These are phyloP conservation scores for Lachnellula willkommii DNA, from an alignment of 2,329 filamentous ascomycete genomes.

Conservation along the genomic window DNA sequence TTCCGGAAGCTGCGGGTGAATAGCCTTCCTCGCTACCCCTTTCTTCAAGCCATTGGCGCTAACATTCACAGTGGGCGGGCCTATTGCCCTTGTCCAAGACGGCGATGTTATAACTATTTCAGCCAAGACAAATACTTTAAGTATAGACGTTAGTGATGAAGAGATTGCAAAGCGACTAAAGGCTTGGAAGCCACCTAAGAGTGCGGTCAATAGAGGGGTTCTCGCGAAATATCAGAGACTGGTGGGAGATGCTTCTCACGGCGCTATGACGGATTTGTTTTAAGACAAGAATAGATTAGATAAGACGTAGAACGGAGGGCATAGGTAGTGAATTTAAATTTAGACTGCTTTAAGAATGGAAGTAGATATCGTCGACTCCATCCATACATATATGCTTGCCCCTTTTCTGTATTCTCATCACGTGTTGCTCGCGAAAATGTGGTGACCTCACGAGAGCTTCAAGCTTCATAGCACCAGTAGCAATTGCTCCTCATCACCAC, in stretches of 20 bases:
- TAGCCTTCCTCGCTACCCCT: neutral
- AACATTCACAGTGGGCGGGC: slow-evolving; percentile 60
- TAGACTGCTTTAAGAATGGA: neutral
- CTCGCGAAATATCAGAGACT: slow-evolving; percentile 85
- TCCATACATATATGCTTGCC: neutral
- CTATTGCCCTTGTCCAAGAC: slow-evolving; percentile 74
- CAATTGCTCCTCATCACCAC: neutral
- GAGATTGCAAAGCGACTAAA: slow-evolving; percentile 61
- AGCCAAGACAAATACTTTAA: slow-evolving; percentile 66
- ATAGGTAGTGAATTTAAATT: neutral
- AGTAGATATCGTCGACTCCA: neutral
- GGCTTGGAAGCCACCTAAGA: slow-evolving; percentile 65
- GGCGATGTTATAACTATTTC: slow-evolving; percentile 85
- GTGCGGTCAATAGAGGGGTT: slow-evolving; percentile 72
- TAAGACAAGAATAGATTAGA: slow-evolving; percentile 23
- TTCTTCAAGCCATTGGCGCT: slow-evolving; percentile 1
- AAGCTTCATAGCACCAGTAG: neutral
- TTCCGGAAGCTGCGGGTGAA: slow-evolving; percentile 69
- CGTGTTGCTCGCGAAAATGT: neutral
- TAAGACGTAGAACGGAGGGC: neutral
- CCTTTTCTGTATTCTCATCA: neutral
- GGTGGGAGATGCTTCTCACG: slow-evolving; percentile 87
- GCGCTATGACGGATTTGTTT: slow-evolving; percentile 80
- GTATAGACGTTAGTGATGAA: slow-evolving; percentile 61
- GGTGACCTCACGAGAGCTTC: neutral